phyloP scores from a whole-genome alignment of 176 grass and related monocot genomes.

The Triticum urartu region DNA sequence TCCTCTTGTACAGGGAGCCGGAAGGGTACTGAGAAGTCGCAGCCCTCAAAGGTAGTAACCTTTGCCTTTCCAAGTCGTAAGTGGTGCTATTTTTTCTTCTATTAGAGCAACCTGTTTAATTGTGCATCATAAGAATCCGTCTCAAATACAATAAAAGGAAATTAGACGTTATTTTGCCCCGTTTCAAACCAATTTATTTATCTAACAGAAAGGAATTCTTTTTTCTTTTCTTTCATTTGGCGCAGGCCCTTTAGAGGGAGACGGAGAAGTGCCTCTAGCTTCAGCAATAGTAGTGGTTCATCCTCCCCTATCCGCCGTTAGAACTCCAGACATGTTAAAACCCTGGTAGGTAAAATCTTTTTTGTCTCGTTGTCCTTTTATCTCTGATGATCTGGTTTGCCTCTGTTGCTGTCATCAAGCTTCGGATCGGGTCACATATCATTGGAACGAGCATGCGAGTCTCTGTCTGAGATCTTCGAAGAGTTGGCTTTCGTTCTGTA shows the following conservation, averaged over 20 bases:
- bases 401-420: background rate
- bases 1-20: slow-evolving; percentile 46
- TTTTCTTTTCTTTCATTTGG: no score
- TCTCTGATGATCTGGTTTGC: slow-evolving; percentile 7
- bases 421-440: background rate
- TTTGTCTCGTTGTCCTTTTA: background rate
- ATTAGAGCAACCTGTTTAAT: no score
- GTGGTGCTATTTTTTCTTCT: no score
- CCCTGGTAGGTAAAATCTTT: slow-evolving; percentile 46
- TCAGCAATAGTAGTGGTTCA: slow-evolving; percentile 52
- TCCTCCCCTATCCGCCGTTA: slow-evolving; percentile 38
- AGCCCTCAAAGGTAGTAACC: slow-evolving; percentile 63
- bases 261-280: background rate
- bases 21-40: slow-evolving; percentile 64
- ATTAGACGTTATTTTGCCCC: no score
- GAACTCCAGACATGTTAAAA: background rate
- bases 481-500: no score
- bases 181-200: no score
- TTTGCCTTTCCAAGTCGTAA: background rate
- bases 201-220: no score
- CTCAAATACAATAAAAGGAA: no score
- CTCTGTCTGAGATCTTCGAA: no score
- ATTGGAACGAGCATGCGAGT: no score
- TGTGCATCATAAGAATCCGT: no score
- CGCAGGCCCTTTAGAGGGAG: no score